Evolutionary conservation across 2,329 filamentous ascomycete species (phyloP).

Genomic region (Colletotrichum phormii): DNA sequence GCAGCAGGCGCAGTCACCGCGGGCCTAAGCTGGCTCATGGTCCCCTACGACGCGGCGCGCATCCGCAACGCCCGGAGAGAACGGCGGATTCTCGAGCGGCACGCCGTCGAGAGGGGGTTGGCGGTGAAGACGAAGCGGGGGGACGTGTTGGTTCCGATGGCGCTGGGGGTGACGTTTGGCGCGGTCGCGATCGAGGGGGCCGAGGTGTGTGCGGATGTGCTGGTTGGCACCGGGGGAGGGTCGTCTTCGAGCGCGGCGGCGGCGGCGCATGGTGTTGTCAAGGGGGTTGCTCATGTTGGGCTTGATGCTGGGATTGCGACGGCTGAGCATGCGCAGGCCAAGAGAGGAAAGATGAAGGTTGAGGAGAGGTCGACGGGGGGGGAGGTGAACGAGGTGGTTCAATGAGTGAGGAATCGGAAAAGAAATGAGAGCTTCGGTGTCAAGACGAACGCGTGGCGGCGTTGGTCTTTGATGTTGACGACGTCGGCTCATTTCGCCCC

Average conservation of each 20-base stretch:
- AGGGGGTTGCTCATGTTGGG: slow-evolving; percentile 8
- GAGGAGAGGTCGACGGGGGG: neutral
- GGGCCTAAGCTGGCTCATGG: slow-evolving; percentile 10
- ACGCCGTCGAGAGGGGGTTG: slow-evolving; percentile 31
- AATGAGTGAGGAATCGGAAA: neutral
- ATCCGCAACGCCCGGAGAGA: slow-evolving; percentile 57
- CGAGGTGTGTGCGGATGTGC: neutral
- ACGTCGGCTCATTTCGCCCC: neutral
- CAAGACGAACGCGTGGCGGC: neutral
- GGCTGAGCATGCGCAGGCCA: neutral
- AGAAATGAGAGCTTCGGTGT: neutral
- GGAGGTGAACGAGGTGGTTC: neutral
- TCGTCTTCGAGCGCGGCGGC: neutral
- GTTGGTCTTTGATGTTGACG: neutral
- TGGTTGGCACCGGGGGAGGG: neutral
- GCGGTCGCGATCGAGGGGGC: slow-evolving; percentile 7
- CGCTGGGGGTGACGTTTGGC: slow-evolving; percentile 4
- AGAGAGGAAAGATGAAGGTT: neutral
- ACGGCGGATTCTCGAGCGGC: slow-evolving; percentile 53
- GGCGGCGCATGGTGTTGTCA: neutral
- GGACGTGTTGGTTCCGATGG: slow-evolving; percentile 15
- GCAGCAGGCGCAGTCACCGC: slow-evolving; percentile 52
- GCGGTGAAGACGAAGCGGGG: neutral
- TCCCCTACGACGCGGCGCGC: slow-evolving; percentile 43
- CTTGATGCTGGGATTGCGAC: slow-evolving; percentile 13